Evolutionary conservation across 331 rosid species (phyloP), one percentile per base, ranked within the genome.

Genomic region (Rhamnella rubrinervis): DNA sequence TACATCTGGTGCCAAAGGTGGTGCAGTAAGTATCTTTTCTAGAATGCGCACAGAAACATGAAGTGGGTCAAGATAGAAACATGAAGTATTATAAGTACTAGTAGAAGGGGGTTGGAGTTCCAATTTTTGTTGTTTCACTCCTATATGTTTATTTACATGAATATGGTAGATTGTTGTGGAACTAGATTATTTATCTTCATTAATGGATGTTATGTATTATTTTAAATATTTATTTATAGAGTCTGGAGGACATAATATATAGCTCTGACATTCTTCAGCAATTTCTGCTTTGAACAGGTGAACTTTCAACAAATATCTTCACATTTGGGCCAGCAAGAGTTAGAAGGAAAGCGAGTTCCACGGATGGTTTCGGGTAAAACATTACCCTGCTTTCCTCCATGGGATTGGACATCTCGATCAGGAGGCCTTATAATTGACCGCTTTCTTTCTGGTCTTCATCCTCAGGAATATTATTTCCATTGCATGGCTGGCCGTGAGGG

Each of bases 401-500:
- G 98, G 97, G 98, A 93, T 85, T 93, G 92, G 83, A 85, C 97
- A 67, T 72, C 97, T 72, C 85, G 96, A 72, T 88, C 97, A 53
- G 98, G 98, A 66, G 98, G 97, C 52, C 89, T 93, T 81, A 86
- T 91, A 71, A 84, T 86, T 77, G 98, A 93, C 67, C 91, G 96
- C 74, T 93, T 93, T 85, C 98, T 93, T 77, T 84, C 97, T 13
- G 98, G 91, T 68, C 97, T 93, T 72, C 97, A 82, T 37, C 96
- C 96, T 20, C 97, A 91, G 79, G 98, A 93, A 77, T 93, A 84
- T 76, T 93, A 93, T 85, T 93, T 93, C 67, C 98, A 93, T 76
- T 93, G 97, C 74, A 93, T 93, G 98, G 97, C 97, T 65, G 97
- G 98, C 63, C 96, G 98, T 79, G 98, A 91, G 86, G 97, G 97